Percentiles rank a stretch among this genome's conserved stretches.
These are phyloP conservation scores for Bombardia bombarda DNA, from an alignment of 495 filamentous ascomycete genomes.

Conservation along the genomic window DNA sequence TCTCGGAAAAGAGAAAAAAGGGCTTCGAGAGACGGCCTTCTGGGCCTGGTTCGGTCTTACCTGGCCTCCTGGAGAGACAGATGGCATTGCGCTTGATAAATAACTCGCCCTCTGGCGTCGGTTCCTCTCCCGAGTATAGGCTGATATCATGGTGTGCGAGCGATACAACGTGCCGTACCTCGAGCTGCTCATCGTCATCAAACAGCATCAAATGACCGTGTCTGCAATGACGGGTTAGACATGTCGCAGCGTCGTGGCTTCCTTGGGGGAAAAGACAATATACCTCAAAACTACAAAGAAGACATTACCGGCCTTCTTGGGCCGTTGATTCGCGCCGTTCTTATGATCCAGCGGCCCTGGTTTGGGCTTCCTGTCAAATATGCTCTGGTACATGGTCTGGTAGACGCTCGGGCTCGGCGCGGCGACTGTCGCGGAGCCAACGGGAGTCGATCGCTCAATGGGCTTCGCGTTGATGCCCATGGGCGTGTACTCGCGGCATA, in stretches of 20 bases:
- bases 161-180: conserved; percentile 91
- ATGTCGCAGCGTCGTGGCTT: not conserved
- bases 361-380: conserved; percentile 76
- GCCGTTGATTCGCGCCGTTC: conserved; percentile 45
- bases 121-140: conserved; percentile 73
- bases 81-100: conserved; percentile 96
- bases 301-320: conserved; percentile 75
- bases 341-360: conserved; percentile 42
- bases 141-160: conserved; percentile 79
- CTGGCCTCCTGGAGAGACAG: conserved; percentile 64
- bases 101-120: conserved; percentile 83
- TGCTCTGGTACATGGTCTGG: conserved; percentile 92
- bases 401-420: conserved; percentile 86
- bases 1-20: conserved; percentile 90
- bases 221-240: conserved; percentile 36
- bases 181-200: conserved; percentile 78
- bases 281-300: conserved; percentile 89
- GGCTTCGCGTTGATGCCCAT: conserved; percentile 88
- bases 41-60: conserved; percentile 45
- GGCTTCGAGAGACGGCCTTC: conserved; percentile 58
- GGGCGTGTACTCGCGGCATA: conserved; percentile 85
- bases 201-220: conserved; percentile 97
- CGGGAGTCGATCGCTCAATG: conserved; percentile 76
- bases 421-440: conserved; percentile 56
- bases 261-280: conserved; percentile 10